Percentiles rank a stretch among this genome's conserved stretches.
These are phyloP conservation scores for Filobasidium floriforme DNA, from an alignment of 768 basidiomycete genomes.

Conservation along the genomic window DNA sequence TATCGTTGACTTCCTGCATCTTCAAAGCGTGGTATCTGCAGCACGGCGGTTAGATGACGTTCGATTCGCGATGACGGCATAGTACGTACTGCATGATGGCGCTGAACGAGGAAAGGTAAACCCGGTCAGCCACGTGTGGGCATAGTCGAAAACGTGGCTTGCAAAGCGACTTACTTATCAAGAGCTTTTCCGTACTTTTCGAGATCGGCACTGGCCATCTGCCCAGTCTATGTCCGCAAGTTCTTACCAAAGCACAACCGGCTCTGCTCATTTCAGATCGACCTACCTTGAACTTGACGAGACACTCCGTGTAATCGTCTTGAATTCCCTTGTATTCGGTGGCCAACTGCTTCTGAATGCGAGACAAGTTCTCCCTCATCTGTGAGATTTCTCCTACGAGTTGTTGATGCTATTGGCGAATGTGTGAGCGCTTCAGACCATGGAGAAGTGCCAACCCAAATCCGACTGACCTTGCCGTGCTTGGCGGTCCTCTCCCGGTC, in stretches of 20 bases:
- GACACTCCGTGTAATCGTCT: conserved; percentile 77
- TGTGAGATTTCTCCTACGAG: conserved; percentile 76
- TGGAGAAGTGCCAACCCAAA: neutral
- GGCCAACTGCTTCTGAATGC: conserved; percentile 58
- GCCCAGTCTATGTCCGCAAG: conserved; percentile 63
- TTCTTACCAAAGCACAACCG: neutral
- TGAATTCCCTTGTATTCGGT: conserved; percentile 80
- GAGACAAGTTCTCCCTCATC: conserved; percentile 59
- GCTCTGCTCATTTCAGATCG: neutral
- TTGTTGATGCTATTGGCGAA: conserved; percentile 56
- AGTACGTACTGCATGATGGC: conserved; percentile 80
- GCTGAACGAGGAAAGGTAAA: conserved; percentile 42
- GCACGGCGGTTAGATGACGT: neutral
- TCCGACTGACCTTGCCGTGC: conserved; percentile 50
- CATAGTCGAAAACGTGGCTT: too few species aligned
- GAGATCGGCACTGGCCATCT: conserved; percentile 92
- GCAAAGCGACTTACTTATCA: conserved; percentile 65
- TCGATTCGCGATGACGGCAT: too few species aligned
- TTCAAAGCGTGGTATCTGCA: conserved; percentile 63
- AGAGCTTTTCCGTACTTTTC: conserved; percentile 97
- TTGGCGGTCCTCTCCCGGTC: conserved; percentile 62
- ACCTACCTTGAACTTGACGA: conserved; percentile 85
- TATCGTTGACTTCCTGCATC: conserved; percentile 99
- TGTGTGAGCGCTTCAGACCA: neutral
- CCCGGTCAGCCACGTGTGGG: neutral